Percentiles rank a stretch among this genome's conserved stretches.
Conservation (phyloP, 192 early-diverging fungal species). For the Backusella westeae region DNA sequence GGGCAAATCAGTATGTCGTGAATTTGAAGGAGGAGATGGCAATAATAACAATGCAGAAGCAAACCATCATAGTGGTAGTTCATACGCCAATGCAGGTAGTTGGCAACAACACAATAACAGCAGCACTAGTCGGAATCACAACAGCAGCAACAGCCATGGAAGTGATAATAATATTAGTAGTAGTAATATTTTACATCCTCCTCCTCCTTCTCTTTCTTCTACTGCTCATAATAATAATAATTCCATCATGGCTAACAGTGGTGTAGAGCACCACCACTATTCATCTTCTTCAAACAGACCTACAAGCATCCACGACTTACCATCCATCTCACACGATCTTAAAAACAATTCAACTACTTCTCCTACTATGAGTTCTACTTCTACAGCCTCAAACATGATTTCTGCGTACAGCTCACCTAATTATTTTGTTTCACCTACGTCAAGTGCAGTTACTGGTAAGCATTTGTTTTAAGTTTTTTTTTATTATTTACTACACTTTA, state of each 20-base stretch:
- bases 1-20: neutral
- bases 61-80: neutral
- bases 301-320: conserved; percentile 7
- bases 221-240: neutral
- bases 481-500: neutral
- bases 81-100: conserved; percentile 22
- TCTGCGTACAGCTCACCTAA: conserved; percentile 13
- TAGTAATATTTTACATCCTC: neutral
- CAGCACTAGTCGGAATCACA: conserved; percentile 12
- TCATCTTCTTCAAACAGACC: conserved; percentile 13
- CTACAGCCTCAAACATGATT: conserved; percentile 10
- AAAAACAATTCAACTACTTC: conserved; percentile 2
- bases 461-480: neutral
- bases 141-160: neutral
- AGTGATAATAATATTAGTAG: conserved; percentile 11
- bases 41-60: conserved; percentile 10
- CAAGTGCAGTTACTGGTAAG: neutral
- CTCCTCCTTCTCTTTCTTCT: conserved; percentile 1
- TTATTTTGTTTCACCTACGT: conserved; percentile 15
- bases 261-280: conserved; percentile 1
- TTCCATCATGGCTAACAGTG: conserved; percentile 2
- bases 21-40: neutral
- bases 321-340: neutral
- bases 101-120: conserved; percentile 17
- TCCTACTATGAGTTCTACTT: conserved; percentile 9